Evolutionary conservation across 2,329 filamentous ascomycete species (phyloP).

Genomic region (Phialemoniopsis sp.): DNA sequence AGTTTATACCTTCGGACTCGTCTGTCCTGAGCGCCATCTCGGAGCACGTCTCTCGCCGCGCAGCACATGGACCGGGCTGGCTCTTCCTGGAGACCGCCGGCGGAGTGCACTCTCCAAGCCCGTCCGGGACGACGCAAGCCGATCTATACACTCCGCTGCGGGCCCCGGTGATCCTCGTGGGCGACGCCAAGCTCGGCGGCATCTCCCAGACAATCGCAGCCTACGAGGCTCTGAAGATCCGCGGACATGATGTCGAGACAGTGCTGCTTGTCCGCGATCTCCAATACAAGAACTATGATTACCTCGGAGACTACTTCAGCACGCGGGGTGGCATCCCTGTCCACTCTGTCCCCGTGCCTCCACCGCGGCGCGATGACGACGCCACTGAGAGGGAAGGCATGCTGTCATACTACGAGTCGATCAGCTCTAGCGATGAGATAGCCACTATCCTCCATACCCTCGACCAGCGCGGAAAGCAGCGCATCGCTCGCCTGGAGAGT

Average conservation of each 20-base stretch:
- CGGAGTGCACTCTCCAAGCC: constrained; percentile 74
- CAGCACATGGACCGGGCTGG: constrained; percentile 43
- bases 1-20: constrained; percentile 47
- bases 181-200: constrained; percentile 71
- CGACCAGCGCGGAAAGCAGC: constrained; percentile 44
- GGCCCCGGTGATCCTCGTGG: constrained; percentile 70
- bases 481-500: constrained; percentile 54
- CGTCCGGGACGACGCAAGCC: constrained; percentile 71
- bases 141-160: constrained; percentile 73
- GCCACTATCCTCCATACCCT: constrained; percentile 43
- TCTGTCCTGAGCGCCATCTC: constrained; percentile 45
- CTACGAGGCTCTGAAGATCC: constrained; percentile 71
- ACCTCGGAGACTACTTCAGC: constrained; percentile 64
- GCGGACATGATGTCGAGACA: constrained; percentile 72
- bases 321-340: constrained; percentile 54
- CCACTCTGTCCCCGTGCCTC: constrained; percentile 55
- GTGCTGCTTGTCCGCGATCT: constrained; percentile 66
- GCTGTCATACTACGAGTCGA: constrained; percentile 56
- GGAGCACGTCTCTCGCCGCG: constrained; percentile 35
- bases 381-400: constrained; percentile 53
- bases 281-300: constrained; percentile 63
- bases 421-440: constrained; percentile 25
- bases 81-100: constrained; percentile 78
- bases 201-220: constrained; percentile 79
- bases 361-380: constrained; percentile 32